Percentiles rank a stretch among this genome's conserved stretches.
Evolutionary conservation across 2,329 filamentous ascomycete species (phyloP).

Genomic region (Sporothrix pseudoabietina): DNA sequence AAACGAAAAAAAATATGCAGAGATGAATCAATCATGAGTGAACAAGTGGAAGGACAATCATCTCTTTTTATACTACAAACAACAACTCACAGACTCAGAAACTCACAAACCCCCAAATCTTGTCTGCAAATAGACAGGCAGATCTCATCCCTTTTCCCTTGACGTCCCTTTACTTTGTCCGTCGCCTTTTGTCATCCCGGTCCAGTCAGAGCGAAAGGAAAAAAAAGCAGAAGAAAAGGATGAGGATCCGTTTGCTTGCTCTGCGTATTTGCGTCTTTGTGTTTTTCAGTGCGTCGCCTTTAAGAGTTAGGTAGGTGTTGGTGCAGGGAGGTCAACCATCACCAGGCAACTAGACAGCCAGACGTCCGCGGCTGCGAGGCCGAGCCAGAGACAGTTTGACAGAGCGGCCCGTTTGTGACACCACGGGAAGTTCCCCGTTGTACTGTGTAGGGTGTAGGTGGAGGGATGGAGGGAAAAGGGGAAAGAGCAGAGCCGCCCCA

Average conservation of each 20-base stretch:
- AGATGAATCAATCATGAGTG: neutral
- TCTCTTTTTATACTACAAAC: slow-evolving; percentile 10
- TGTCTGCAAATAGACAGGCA: neutral
- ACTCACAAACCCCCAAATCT: neutral
- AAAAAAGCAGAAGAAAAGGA: neutral
- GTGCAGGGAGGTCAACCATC: slow-evolving; percentile 11
- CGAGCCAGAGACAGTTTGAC: neutral
- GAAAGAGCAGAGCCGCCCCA: slow-evolving; percentile 5
- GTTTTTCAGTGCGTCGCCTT: neutral
- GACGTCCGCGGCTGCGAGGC: neutral
- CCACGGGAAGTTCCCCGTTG: neutral
- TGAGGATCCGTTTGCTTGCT: slow-evolving; percentile 6
- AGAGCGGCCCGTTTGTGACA: slow-evolving; percentile 31
- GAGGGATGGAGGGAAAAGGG: neutral
- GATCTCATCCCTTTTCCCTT: slow-evolving; percentile 1
- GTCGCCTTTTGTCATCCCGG: neutral
- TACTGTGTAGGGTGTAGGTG: too few species aligned
- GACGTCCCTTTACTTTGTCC: neutral
- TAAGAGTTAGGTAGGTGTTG: neutral
- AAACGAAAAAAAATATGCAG: neutral
- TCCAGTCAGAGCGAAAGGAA: neutral
- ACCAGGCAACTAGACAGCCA: neutral
- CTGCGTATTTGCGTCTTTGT: neutral
- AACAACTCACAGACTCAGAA: neutral
- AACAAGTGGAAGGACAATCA: neutral